Base-by-base conservation (phyloP, 2,329 filamentous ascomycete genomes). In the Colletotrichum lupini region DNA sequence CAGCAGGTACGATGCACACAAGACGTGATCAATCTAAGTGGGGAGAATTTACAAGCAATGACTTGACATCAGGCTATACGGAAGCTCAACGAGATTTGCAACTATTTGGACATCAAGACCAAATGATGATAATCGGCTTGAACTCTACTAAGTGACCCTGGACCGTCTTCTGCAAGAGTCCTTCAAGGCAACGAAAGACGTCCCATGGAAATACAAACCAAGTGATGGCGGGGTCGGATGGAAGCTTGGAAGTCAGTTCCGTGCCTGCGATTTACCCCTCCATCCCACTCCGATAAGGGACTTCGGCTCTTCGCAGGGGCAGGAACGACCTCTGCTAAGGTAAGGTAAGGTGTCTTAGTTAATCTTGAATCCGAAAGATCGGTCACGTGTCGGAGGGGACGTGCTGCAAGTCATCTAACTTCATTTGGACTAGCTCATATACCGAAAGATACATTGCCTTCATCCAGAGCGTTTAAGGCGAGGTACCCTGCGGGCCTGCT, bases 11-110 rank as follows among this genome's bases (percentile, higher is more conserved):
- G 46, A 64, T 53, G 46, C 61, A 53, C 19, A 49, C 53, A 55
- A 64, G 61, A 55, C 61, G 61, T 64, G 61, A 64, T 35, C 30
- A 19, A 46, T 26, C 28, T 37, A 55, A 64, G 61, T 49, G 30
- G 61, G 49, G 46, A 37, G 49, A 8, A 22, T 9, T 22, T 22
- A 9, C 42, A 22, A 49, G 42, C 42, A 49, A 9, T 11, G 19
- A 11, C 14, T 16, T 9, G 7, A 49, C 19, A 22, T 9, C 8
- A n/a, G 42, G 42, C 42, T 22, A 2, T 3, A 9, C 1, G 16
- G 19, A 19, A 7, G 8, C 19, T 49, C 19, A 49, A 49, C 2
- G 42, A 8, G 11, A 16, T 11, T n/a, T 22, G 8, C 42, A 49
- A 49, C 8, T 22, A 49, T n/a, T 9, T n/a, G 42, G 8, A n/a